Conservation (phyloP, 306 rosid genomes). For the Cyclanthera cordifolia region DNA sequence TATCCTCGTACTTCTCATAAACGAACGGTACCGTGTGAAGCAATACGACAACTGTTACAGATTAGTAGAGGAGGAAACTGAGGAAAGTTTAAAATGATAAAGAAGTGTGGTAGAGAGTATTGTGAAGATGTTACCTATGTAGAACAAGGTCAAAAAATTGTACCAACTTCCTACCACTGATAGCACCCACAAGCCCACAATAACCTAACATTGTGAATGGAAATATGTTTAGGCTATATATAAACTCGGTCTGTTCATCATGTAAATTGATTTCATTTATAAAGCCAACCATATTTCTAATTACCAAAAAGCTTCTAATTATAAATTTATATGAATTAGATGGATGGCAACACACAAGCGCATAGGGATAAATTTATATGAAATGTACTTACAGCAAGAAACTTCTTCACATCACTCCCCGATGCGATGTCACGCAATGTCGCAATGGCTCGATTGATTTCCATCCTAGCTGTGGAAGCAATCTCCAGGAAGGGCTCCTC, state of each 20-base stretch:
- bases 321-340: no score
- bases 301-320: no score
- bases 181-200: constrained; percentile 70
- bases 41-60: constrained; percentile 49
- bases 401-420: constrained; percentile 72
- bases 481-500: constrained; percentile 55
- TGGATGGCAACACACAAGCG: no score
- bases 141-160: constrained; percentile 86
- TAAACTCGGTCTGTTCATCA: no score
- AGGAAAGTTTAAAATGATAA: not conserved
- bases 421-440: constrained; percentile 40
- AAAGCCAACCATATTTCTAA: no score
- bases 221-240: not conserved
- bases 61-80: no score
- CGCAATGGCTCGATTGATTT: constrained; percentile 49
- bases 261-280: no score
- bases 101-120: not conserved
- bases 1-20: constrained; percentile 60
- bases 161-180: constrained; percentile 57
- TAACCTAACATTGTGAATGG: constrained; percentile 26
- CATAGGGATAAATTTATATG: no score
- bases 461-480: constrained; percentile 44
- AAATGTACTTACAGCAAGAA: constrained; percentile 42
- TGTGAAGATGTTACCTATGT: constrained; percentile 36
- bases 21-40: constrained; percentile 64